Evolutionary conservation across 1,139 yeast species (phyloP).

Genomic region (Pichia sorboxylosa): DNA sequence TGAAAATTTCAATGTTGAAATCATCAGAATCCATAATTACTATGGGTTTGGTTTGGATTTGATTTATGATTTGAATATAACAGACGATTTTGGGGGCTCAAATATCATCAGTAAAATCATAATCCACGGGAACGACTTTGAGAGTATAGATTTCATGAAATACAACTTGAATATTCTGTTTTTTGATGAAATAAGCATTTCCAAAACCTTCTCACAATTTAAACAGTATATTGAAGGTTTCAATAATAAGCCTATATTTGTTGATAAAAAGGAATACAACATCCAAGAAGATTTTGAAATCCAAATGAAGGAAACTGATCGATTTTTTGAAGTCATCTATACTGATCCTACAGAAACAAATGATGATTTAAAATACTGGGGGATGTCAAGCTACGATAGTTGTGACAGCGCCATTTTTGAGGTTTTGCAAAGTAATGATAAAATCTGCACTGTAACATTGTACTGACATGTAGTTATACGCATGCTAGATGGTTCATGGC

Average conservation of each 20-base stretch:
- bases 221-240: too few relatives aligned
- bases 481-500: too few relatives aligned
- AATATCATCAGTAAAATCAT: constrained; percentile 33
- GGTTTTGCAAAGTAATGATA: constrained; percentile 29
- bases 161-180: constrained; percentile 28
- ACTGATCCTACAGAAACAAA: constrained; percentile 1
- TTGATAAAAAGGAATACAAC: constrained; percentile 42
- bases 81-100: constrained; percentile 16
- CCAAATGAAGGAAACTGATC: constrained; percentile 7
- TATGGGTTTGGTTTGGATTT: constrained; percentile 43
- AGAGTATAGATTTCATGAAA: constrained; percentile 36
- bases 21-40: constrained; percentile 41
- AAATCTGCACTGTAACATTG: not conserved
- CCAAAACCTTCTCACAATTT: too few relatives aligned
- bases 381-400: constrained; percentile 40
- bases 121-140: constrained; percentile 40
- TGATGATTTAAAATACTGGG: constrained; percentile 30
- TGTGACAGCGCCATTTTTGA: constrained; percentile 39
- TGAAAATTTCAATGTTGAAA: constrained; percentile 3
- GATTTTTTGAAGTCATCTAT: constrained; percentile 19
- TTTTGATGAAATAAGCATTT: not conserved
- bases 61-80: constrained; percentile 31
- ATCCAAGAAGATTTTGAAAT: constrained; percentile 20
- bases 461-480: too few relatives aligned
- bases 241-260: constrained; percentile 28